A percentile compares a stretch with the other conserved stretches of the same genome.
These are phyloP conservation scores for Cryphonectria radicalis DNA, from an alignment of 2,329 filamentous ascomycete species.

Conservation along the genomic window DNA sequence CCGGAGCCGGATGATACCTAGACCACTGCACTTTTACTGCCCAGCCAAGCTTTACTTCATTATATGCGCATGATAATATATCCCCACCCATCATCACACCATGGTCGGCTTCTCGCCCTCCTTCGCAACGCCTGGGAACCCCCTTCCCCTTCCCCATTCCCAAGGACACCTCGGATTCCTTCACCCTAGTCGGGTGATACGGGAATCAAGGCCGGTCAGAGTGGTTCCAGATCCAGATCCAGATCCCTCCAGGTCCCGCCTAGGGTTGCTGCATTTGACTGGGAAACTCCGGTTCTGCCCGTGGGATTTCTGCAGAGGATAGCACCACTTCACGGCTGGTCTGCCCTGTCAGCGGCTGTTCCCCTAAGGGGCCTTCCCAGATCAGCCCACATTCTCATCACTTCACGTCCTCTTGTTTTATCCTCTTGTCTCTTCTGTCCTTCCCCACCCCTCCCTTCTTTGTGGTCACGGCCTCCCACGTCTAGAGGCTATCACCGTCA, in stretches of 20 bases:
- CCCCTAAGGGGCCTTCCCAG: not conserved
- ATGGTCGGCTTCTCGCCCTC: not conserved
- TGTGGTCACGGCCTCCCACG: not conserved
- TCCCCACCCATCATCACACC: conserved; percentile 12
- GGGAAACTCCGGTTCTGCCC: not conserved
- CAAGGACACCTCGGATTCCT: conserved; percentile 6
- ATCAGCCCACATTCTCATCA: conserved; percentile 9
- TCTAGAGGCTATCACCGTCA: conserved; percentile 1
- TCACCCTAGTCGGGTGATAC: conserved; percentile 16
- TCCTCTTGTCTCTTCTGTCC: not conserved
- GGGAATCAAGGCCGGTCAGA: conserved; percentile 8
- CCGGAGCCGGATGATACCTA: conserved; percentile 8
- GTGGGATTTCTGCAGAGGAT: not conserved
- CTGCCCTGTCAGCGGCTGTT: not conserved
- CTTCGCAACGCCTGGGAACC: not conserved
- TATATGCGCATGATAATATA: not conserved
- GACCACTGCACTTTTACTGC: not conserved
- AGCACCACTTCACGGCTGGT: not conserved
- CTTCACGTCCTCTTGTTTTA: not conserved
- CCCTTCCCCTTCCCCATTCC: conserved; percentile 3
- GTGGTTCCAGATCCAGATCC: conserved; percentile 12
- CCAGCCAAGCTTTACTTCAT: too few relatives aligned
- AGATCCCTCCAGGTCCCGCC: not conserved
- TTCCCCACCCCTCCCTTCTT: not conserved
- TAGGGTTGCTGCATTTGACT: not conserved